Base-by-base conservation (phyloP, 306 rosid species). In the Betula pendula region DNA sequence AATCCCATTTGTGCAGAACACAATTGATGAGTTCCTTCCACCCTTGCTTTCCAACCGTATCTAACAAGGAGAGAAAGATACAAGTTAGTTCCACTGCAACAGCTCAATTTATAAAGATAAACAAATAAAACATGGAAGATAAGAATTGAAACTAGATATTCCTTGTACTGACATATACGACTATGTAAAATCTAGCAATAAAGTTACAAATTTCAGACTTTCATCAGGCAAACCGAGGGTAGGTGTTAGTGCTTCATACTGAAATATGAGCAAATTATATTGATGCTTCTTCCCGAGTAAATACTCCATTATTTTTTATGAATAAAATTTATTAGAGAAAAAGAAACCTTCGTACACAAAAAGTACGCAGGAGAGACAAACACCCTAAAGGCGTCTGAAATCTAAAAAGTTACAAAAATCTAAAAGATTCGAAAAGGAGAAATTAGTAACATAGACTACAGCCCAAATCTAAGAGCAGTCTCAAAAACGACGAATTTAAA, bases 1-100 rank as follows among this genome's bases (percentile, higher is more conserved):
- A 85, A 92, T 72, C 74, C 99, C 97, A 79, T 90, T 92, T 20
- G 99, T 95, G 88, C 99, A 95, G 79, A 95, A 86, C 73, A 95
- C 85, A 74, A 95, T 62, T 67, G 99, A 95, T 35, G 99, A 88
- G 65, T 87, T 77, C 81, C 79, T 89, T 68, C 99, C 99, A 62
- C 97, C 99, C 82, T 38, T 87, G 82, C 89, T 86, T 81, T 95
- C 99, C 79, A 92, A 85, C 66, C 99, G 96, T 81, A 92, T 92
- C 99, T 95, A 85, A 77, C 87, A 84, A 82, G 24, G 72, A 70
- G 53, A 69, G 59, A 65, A 55, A 66, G 55, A 70, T 48, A 68
- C 56, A 70, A 59, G 70, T 74, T 65, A 74, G 45, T 17, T 63
- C 49, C 45, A 48, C 58, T 20, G 22, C 55, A 43, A 40, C 14